Conservation (phyloP, 768 basidiomycete species). For the Rickenella mellea region DNA sequence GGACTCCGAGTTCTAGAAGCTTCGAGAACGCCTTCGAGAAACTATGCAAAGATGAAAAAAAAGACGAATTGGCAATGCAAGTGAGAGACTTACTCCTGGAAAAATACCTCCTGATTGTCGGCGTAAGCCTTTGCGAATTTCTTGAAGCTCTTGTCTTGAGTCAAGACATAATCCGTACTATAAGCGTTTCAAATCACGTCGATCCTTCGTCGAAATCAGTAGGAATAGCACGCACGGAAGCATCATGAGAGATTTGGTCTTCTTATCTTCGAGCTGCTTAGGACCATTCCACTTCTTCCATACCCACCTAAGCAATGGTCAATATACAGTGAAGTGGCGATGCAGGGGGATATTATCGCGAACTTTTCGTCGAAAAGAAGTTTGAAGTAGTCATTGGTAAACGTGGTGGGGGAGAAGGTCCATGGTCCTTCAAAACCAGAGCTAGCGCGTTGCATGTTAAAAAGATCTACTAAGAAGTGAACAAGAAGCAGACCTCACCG, state of each 20-base stretch:
- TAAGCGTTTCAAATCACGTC: conserved; percentile 1
- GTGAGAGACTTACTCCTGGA: conserved; percentile 68
- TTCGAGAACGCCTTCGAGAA: conserved; percentile 72
- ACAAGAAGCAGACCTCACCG: conserved; percentile 31
- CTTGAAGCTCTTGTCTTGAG: conserved; percentile 88
- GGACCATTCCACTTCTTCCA: conserved; percentile 95
- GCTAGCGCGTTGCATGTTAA: conserved; percentile 15
- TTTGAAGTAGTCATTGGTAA: conserved; percentile 82
- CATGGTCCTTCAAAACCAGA: conserved; percentile 88
- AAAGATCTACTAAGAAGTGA: not conserved
- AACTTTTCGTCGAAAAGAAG: conserved; percentile 82
- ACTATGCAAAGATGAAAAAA: conserved; percentile 27
- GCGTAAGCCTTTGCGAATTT: conserved; percentile 85
- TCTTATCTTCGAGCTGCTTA: conserved; percentile 91
- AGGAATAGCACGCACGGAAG: conserved; percentile 53
- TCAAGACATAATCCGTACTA: conserved; percentile 81
- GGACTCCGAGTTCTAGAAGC: conserved; percentile 92
- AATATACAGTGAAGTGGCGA: not conserved
- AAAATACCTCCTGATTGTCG: conserved; percentile 76
- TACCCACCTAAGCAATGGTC: conserved; percentile 45
- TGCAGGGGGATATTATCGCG: conserved; percentile 8
- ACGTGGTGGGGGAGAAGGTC: conserved; percentile 87
- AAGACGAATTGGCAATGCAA: not conserved
- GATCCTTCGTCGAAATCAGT: not conserved
- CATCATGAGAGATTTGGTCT: conserved; percentile 89